Conservation (phyloP, 495 filamentous ascomycete genomes). For the Penicillium antarcticum region DNA sequence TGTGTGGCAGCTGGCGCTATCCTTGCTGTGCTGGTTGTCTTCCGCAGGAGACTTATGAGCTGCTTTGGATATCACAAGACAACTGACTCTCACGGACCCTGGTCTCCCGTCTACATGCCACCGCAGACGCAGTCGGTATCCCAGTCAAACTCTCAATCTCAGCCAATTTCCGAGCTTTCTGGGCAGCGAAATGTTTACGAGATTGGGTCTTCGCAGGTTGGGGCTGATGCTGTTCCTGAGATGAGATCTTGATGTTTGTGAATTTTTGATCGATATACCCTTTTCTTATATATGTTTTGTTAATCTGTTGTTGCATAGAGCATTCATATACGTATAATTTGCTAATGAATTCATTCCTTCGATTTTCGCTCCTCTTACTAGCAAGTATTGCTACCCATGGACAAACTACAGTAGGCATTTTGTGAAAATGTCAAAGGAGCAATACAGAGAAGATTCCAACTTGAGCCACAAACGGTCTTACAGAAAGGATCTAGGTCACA, state of each 20-base stretch:
- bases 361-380: no score
- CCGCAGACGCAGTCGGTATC: constrained; percentile 2
- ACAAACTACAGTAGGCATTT: no score
- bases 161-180: constrained; percentile 4
- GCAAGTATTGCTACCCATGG: no score
- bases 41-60: constrained; percentile 6
- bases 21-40: background rate
- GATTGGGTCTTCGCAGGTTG: background rate
- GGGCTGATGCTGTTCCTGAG: background rate
- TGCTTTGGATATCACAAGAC: background rate
- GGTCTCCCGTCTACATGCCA: constrained; percentile 3
- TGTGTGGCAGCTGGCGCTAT: constrained; percentile 3
- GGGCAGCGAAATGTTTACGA: constrained; percentile 4
- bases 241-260: background rate
- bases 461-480: no score
- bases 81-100: background rate
- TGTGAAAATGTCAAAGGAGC: no score
- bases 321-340: no score
- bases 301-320: no score
- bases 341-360: no score
- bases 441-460: no score
- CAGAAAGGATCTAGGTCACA: no score
- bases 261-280: no score
- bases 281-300: no score
- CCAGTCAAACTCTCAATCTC: background rate